These are phyloP conservation scores for Raffaelea ambrosiae DNA, from an alignment of 2,329 filamentous ascomycete species.

Conservation along the genomic window DNA sequence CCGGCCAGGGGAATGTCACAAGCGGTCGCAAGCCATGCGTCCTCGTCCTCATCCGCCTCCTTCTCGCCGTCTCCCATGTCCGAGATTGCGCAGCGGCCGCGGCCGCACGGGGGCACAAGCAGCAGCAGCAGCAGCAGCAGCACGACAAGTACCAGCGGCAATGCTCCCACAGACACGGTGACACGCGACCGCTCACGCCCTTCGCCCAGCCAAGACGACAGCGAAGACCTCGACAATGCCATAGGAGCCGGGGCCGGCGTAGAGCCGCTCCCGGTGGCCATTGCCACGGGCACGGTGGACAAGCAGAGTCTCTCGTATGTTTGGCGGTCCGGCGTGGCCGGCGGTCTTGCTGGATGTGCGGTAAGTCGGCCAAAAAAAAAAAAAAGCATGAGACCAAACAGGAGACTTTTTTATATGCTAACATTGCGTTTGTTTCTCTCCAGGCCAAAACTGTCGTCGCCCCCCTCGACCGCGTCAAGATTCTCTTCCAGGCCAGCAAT, in stretches of 20 bases:
- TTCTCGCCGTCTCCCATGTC: slow-evolving; percentile 34
- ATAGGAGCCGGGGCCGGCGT: slow-evolving; percentile 12
- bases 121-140: no score
- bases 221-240: not conserved
- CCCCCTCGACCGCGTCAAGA: slow-evolving; percentile 95
- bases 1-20: slow-evolving; percentile 44
- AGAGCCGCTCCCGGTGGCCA: slow-evolving; percentile 40
- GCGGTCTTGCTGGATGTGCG: slow-evolving; percentile 84
- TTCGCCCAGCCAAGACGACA: slow-evolving; percentile 2
- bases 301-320: slow-evolving; percentile 78
- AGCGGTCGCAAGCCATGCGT: slow-evolving; percentile 45
- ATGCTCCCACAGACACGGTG: not conserved
- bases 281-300: slow-evolving; percentile 41
- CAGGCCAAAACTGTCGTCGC: slow-evolving; percentile 94
- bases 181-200: no score
- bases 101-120: slow-evolving; percentile 26
- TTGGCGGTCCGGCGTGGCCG: slow-evolving; percentile 73
- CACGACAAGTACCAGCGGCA: not conserved
- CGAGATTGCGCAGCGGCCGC: slow-evolving; percentile 33
- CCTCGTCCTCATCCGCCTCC: slow-evolving; percentile 3
- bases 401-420: not conserved
- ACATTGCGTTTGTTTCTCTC: slow-evolving; percentile 46
- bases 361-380: not conserved
- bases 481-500: slow-evolving; percentile 93
- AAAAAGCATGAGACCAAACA: not conserved